phyloP scores from a whole-genome alignment of 208 protist genomes.

The Acanthamoeba polyphaga region DNA sequence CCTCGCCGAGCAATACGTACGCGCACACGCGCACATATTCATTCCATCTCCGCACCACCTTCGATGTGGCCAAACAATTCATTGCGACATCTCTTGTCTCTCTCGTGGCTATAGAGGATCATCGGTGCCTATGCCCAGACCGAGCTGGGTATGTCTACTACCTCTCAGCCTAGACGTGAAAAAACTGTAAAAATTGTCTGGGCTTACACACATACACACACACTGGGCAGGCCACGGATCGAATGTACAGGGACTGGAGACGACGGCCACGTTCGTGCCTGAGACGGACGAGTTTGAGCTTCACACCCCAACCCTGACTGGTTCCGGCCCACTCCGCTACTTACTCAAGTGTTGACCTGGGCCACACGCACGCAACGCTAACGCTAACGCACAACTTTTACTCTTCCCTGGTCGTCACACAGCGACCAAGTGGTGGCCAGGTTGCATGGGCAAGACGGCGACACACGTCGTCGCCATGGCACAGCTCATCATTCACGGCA shows the following conservation, averaged over 20 bases:
- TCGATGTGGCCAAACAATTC: not conserved
- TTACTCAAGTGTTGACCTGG: not conserved
- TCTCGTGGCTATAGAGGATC: not conserved
- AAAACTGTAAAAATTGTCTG: too few relatives aligned
- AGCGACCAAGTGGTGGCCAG: constrained; percentile 86
- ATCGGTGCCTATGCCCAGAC: constrained; percentile 76
- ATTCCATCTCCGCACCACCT: not conserved
- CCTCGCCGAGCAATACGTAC: constrained; percentile 73
- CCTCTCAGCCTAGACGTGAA: too few relatives aligned
- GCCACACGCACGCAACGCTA: not conserved
- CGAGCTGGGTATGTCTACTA: constrained; percentile 41
- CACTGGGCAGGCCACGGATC: constrained; percentile 56
- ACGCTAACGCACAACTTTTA: not conserved
- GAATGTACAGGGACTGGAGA: constrained; percentile 87
- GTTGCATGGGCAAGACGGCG: constrained; percentile 75
- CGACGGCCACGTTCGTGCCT: constrained; percentile 84
- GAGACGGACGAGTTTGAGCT: constrained; percentile 86
- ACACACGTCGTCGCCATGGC: constrained; percentile 86
- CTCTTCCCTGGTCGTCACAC: not conserved
- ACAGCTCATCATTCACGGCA: constrained; percentile 82
- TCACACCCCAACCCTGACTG: constrained; percentile 81
- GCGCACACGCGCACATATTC: not conserved
- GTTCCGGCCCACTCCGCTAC: not conserved
- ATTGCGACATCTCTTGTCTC: not conserved
- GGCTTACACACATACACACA: too few relatives aligned